Evolutionary conservation across 2,329 filamentous ascomycete species (phyloP), one percentile per base, ranked within the genome.

Genomic region (Fusarium verticillioides): DNA sequence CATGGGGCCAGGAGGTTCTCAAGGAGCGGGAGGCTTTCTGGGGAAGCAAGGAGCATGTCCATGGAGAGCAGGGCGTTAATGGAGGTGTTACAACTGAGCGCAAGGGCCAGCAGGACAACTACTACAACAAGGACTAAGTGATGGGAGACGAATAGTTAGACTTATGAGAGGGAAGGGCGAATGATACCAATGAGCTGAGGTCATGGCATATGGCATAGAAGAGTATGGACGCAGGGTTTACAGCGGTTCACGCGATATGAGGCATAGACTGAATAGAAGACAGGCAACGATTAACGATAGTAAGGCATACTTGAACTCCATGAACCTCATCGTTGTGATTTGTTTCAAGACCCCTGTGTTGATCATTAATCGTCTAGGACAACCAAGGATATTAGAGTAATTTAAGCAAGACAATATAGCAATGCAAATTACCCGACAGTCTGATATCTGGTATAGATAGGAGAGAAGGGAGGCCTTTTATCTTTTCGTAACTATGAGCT

Each of bases 1-100:
- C 85, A 18, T 98, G 96, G 96, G 93, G 92, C 1, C 86, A 88
- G 32, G 90, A 94, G 73, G 85, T 98, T 36, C 84, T 98, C 73
- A 85, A 86, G 76, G 96, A 98, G 85, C 87, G 95, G 63, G 87
- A 92, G 75, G 86, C 84, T 36, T 92, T 94, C 78, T 97, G 94
- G 94, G 86, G 84, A 36, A 80, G 79, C 26, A 84, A 87, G 77
- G 77, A 78, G 40, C 86, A 87, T 53, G 79, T 87, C 12, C 81
- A 86, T 19, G 86, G 87, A 13, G 85, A 87, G 60, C 79, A 79
- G 30, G 85, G 85, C 16, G 77, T 82, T 13, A 66, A 78, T 7
- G 82, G 81, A 16, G 82, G 80, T 11, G 82, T 88, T 15, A 60
- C 78, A 19, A 69, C 77, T 43, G 81, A 82, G 37, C 82, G 79